Base-by-base conservation (phyloP, 2,329 filamentous ascomycete species). In the Thelonectria blattea region DNA sequence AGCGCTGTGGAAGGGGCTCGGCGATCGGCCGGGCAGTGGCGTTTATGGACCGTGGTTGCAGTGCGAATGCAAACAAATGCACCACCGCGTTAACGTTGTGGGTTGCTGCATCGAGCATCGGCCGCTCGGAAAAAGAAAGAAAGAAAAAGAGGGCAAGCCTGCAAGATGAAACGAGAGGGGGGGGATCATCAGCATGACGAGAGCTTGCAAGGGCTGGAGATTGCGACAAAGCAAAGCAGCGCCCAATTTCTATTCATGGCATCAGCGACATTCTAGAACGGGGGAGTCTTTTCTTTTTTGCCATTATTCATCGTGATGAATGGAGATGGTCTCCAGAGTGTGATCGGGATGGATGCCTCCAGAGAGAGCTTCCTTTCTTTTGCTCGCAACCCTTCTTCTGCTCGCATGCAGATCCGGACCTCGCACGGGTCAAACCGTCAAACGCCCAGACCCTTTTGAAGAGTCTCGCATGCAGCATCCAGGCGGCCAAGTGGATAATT, bases 81-180 rank as follows among this genome's bases (percentile, higher is more conserved):
- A 43, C 45, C 34, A 52, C 39, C 34, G 50, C 39, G 56, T 59
- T 43, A 43, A 43, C 42, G 42, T 47, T 42, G 50, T 50, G 56
- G 56, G 20, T 27, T 49, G 39, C 51, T 14, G 34, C 12, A 37
- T 32, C 37, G 39, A 47, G 52, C 52, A 60, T 42, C 34, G 30
- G 48, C 18, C 22, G 43, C 56, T 32, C 17, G 15, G 37, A 18
- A 54, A 54, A 58, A 50, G 42, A 20, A 52, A 62, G 46, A 22
- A 50, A 17, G 32, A 48, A 32, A 56, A 54, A 53, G 49, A n/a
- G 46, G 42, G 52, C 52, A 24, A 24, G 22, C 22, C 22, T 24
- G 22, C 22, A 22, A 39, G 46, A 54, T 64, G 63, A 65, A 65
- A 64, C 63, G 50, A 48, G 56, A 48, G 56, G 55, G 43, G 45